phyloP scores from a whole-genome alignment of 768 basidiomycete genomes.

The Cytidiella melzeri region DNA sequence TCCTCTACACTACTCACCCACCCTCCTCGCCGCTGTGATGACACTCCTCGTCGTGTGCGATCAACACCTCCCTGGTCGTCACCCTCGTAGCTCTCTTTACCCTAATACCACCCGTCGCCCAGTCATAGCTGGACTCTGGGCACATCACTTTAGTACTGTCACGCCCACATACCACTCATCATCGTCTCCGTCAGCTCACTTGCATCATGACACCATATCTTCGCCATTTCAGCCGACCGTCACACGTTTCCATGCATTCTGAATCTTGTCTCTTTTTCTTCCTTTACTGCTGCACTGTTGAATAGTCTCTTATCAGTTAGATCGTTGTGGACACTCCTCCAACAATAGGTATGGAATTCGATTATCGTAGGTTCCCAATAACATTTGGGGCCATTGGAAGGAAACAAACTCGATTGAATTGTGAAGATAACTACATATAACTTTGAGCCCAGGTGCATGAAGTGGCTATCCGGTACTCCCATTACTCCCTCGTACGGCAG shows the following conservation, averaged over 20 bases:
- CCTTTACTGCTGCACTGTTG: background rate
- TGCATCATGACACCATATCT: background rate
- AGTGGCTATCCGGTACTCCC: background rate
- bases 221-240: background rate
- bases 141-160: background rate
- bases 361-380: background rate
- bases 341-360: background rate
- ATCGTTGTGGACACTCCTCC: background rate
- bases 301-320: background rate
- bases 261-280: background rate
- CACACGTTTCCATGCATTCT: background rate
- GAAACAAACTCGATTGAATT: no score
- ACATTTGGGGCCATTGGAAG: no score
- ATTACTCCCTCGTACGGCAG: slow-evolving; percentile 20
- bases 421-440: no score
- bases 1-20: background rate
- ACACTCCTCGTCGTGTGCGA: background rate
- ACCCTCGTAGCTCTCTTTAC: background rate
- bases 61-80: background rate
- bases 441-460: no score
- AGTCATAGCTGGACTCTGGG: background rate
- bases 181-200: background rate
- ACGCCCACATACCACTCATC: background rate
- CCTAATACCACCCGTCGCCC: background rate
- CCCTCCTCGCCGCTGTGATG: background rate